Percentiles rank a stretch among this genome's conserved stretches.
Conservation (phyloP, 2,329 filamentous ascomycete genomes). For the Ophiostoma himal-ulmi region DNA sequence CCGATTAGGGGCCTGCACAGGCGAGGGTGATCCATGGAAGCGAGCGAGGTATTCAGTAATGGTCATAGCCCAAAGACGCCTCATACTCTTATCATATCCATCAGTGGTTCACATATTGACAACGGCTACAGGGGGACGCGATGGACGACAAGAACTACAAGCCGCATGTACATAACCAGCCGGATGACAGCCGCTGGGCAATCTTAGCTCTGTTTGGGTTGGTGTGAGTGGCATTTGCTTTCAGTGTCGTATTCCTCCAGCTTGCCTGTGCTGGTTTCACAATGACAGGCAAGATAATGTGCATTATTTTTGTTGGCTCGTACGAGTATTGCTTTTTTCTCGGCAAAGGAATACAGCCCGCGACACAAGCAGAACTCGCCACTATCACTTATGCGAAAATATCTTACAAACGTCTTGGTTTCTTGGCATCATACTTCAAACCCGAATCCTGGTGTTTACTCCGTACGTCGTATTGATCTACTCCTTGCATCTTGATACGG, state of each 20-base stretch:
- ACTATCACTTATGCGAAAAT: neutral
- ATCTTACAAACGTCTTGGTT: neutral
- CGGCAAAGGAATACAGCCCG: neutral
- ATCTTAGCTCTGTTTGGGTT: neutral
- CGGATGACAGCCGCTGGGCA: slow-evolving; percentile 3
- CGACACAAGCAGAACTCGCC: neutral
- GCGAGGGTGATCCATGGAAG: neutral
- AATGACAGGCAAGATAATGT: neutral
- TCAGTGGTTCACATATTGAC: neutral
- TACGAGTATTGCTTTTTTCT: neutral
- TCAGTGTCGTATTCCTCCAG: neutral
- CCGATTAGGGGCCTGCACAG: neutral
- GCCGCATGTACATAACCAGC: neutral
- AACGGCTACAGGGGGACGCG: neutral
- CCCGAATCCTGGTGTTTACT: neutral
- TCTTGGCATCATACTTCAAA: neutral
- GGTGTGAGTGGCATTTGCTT: neutral
- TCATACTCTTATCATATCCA: neutral
- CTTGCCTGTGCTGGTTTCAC: neutral
- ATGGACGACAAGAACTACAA: neutral
- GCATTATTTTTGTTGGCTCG: neutral
- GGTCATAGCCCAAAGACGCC: neutral
- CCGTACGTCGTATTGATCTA: neutral
- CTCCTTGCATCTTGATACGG: neutral
- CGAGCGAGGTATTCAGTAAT: neutral